These are phyloP conservation scores for Vickermania ingenoplastis DNA, from an alignment of 208 protist species.

Conservation along the genomic window DNA sequence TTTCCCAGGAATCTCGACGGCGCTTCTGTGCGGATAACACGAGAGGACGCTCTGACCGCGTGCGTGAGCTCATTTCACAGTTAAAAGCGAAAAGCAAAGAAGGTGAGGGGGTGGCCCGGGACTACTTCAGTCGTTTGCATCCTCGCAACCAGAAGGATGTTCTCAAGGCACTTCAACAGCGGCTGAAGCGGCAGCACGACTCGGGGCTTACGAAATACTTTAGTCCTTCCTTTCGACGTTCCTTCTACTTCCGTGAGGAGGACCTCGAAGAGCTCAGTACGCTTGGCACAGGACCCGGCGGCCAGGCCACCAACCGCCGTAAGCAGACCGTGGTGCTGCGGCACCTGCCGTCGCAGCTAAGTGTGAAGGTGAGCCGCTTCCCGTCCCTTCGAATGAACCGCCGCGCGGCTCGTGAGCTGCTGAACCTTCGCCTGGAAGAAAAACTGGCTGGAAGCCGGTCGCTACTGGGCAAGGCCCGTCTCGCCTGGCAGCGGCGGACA, in stretches of 20 bases:
- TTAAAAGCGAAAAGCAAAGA: conserved; percentile 36
- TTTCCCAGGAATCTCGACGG: conserved; percentile 26
- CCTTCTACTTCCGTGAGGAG: conserved; percentile 75
- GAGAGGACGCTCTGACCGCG: conserved; percentile 30
- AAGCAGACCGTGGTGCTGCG: conserved; percentile 77
- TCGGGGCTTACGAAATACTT: conserved; percentile 37
- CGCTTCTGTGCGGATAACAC: conserved; percentile 57
- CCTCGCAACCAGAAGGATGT: conserved; percentile 66
- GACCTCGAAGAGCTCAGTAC: conserved; percentile 70
- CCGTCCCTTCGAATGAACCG: conserved; percentile 81
- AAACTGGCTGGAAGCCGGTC: conserved; percentile 39
- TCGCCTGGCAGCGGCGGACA: conserved; percentile 11
- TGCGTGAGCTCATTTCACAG: conserved; percentile 31
- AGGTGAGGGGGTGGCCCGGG: conserved; percentile 15
- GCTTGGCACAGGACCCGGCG: conserved; percentile 69
- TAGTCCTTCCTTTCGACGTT: conserved; percentile 47
- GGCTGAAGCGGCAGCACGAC: conserved; percentile 11
- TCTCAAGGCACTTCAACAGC: conserved; percentile 28
- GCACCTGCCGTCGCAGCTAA: conserved; percentile 48
- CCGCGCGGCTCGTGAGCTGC: conserved; percentile 60
- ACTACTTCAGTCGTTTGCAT: conserved; percentile 33
- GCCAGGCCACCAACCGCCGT: conserved; percentile 80
- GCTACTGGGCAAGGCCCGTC: conserved; percentile 21
- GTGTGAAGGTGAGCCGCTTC: conserved; percentile 79
- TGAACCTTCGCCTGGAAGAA: conserved; percentile 71